Conservation (phyloP, 2,329 filamentous ascomycete species). For the Drechmeria coniospora region DNA sequence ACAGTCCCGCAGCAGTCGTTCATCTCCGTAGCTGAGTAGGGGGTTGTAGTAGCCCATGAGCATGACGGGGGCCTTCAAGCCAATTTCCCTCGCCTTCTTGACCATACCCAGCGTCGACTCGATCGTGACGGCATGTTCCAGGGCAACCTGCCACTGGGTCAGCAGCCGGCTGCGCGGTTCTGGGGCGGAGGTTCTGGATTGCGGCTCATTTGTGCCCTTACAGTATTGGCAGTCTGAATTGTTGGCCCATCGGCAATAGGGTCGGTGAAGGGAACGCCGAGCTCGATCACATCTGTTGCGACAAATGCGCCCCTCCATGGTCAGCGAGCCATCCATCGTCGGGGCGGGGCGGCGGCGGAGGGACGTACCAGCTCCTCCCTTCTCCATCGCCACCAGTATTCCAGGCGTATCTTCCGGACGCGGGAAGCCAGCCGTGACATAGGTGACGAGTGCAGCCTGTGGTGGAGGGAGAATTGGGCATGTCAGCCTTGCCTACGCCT, state of each 20-base stretch:
- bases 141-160: conserved; percentile 38
- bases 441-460: conserved; percentile 77
- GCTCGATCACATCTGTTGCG: conserved; percentile 75
- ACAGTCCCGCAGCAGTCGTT: conserved; percentile 71
- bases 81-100: conserved; percentile 59
- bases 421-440: conserved; percentile 90
- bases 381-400: conserved; percentile 79
- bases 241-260: conserved; percentile 96
- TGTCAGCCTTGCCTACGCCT: not conserved
- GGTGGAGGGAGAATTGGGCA: conserved; percentile 3
- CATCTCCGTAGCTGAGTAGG: conserved; percentile 84
- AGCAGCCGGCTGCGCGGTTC: not conserved
- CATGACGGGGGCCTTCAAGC: conserved; percentile 68
- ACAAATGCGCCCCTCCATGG: no score
- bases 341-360: no score
- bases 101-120: conserved; percentile 69
- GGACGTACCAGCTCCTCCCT: conserved; percentile 67
- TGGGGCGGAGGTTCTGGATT: not conserved
- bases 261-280: conserved; percentile 93
- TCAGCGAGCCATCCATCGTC: not conserved
- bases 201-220: no score
- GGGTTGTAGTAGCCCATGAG: conserved; percentile 99
- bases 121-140: conserved; percentile 79
- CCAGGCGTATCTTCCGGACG: conserved; percentile 67
- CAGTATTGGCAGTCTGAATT: conserved; percentile 89